A percentile compares a stretch with the other conserved stretches of the same genome.
These are phyloP conservation scores for Penicillium diatomitis DNA, from an alignment of 495 filamentous ascomycete genomes.

Conservation along the genomic window DNA sequence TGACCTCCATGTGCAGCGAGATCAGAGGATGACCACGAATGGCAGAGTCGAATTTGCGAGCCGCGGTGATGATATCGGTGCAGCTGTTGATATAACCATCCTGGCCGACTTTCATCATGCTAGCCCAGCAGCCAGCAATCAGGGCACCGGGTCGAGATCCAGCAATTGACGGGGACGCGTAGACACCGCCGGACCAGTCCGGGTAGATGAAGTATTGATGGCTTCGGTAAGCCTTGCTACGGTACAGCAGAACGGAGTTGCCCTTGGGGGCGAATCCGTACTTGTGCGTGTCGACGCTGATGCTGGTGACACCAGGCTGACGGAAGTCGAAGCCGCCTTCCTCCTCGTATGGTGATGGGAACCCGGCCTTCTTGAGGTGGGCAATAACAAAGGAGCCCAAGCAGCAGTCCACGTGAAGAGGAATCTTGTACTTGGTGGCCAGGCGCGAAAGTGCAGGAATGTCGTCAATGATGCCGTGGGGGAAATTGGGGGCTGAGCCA, in stretches of 20 bases:
- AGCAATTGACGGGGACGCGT: conserved; percentile 82
- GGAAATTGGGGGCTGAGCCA: conserved; percentile 93
- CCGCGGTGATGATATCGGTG: conserved; percentile 75
- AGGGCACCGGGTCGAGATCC: conserved; percentile 87
- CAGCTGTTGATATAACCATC: conserved; percentile 81
- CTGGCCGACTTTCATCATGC: conserved; percentile 79
- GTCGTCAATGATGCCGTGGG: conserved; percentile 95
- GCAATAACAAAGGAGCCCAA: conserved; percentile 91
- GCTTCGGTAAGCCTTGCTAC: conserved; percentile 61
- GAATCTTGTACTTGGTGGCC: conserved; percentile 66
- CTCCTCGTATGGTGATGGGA: conserved; percentile 51
- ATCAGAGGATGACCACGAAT: conserved; percentile 59
- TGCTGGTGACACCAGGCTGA: conserved; percentile 85
- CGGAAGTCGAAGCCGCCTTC: conserved; percentile 86
- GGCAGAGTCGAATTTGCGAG: conserved; percentile 73
- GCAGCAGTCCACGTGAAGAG: conserved; percentile 95
- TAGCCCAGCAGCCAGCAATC: conserved; percentile 91
- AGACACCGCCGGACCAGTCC: conserved; percentile 93
- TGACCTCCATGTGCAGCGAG: conserved; percentile 60
- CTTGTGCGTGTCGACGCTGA: conserved; percentile 96
- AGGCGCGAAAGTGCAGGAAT: conserved; percentile 79
- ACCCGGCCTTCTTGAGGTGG: conserved; percentile 84
- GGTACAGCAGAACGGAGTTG: conserved; percentile 86
- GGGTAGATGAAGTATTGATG: conserved; percentile 96
- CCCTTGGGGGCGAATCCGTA: conserved; percentile 98